Conservation (phyloP, 257 asterid genomes). For the Solanum clarkiae region DNA sequence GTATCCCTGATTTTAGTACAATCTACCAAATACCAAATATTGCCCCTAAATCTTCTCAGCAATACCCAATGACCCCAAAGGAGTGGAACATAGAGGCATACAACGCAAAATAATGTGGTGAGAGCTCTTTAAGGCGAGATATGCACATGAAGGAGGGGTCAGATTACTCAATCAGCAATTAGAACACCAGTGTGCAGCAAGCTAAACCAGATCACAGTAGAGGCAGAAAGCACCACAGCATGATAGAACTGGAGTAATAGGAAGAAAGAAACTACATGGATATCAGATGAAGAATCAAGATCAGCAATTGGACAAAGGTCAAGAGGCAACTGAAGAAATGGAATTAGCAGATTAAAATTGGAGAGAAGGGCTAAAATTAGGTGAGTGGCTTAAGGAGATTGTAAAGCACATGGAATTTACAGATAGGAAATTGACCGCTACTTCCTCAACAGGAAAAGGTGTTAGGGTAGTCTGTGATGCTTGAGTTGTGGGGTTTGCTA, state of each 20-base stretch:
- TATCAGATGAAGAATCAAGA: background rate
- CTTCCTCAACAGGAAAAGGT: background rate
- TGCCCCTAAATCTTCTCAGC: background rate
- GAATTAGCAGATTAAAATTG: background rate
- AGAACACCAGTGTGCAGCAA: background rate
- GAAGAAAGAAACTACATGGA: background rate
- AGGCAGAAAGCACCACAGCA: background rate
- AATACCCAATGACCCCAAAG: background rate
- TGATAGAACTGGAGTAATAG: background rate
- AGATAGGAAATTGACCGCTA: background rate
- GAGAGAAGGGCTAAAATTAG: background rate
- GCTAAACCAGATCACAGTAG: background rate
- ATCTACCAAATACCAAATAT: background rate
- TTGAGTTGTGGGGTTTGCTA: background rate
- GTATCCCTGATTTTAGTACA: background rate
- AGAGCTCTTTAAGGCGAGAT: background rate
- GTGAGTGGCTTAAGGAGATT: background rate
- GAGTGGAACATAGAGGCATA: background rate
- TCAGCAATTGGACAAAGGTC: background rate
- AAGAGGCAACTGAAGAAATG: background rate
- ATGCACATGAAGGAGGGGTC: background rate
- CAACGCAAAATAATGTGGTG: background rate
- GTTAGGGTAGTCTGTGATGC: background rate
- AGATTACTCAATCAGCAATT: background rate
- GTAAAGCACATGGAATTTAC: background rate